Conservation (phyloP, 225 moss, liverwort and hornwort species). For the Polytrichum formosum region DNA sequence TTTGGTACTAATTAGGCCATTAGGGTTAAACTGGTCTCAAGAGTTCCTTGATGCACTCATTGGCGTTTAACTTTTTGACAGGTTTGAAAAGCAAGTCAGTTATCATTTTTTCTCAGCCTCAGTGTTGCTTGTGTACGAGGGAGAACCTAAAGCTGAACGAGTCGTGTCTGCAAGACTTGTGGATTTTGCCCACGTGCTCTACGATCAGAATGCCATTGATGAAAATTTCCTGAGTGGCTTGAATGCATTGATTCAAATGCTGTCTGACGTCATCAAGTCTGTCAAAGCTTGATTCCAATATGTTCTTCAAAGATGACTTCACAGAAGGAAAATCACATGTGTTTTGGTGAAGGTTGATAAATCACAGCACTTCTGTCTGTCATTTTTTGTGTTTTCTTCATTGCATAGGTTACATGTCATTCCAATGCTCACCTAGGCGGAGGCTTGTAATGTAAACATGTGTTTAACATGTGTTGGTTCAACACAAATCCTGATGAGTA, state of each 20-base stretch:
- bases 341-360: too few species aligned
- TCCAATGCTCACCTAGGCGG: too few species aligned
- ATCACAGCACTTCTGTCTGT: too few species aligned
- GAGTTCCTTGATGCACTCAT: neutral
- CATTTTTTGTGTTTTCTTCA: too few species aligned
- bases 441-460: too few species aligned
- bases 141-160: constrained; percentile 31
- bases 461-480: too few species aligned
- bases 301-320: neutral
- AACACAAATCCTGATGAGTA: too few species aligned
- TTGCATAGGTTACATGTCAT: too few species aligned
- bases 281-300: neutral
- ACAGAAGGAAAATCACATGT: neutral
- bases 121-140: constrained; percentile 70
- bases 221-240: constrained; percentile 50
- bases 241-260: constrained; percentile 38
- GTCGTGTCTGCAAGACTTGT: constrained; percentile 43
- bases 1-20: too few species aligned
- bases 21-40: too few species aligned
- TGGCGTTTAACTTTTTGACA: constrained; percentile 16
- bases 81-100: constrained; percentile 74
- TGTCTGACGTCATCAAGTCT: constrained; percentile 29
- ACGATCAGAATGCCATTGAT: constrained; percentile 31
- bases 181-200: constrained; percentile 60
- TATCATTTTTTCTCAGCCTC: constrained; percentile 81